Evolutionary conservation across 805 yeast species (phyloP), one percentile per base, ranked within the genome.

Genomic region (Candida chauliodis): DNA sequence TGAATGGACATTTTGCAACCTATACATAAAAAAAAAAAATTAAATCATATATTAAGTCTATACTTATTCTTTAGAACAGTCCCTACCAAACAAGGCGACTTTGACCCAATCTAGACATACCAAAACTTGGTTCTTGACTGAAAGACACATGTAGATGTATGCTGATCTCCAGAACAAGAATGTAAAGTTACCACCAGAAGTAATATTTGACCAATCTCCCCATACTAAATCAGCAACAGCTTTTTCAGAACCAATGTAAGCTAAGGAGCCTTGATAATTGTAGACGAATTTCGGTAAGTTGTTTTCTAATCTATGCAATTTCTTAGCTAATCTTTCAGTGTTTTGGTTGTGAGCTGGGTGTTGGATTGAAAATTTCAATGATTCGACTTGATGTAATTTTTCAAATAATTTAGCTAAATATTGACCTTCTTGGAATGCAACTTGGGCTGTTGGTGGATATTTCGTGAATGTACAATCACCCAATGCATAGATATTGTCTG

Each of bases 371-470:
- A 58, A 73, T 52, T 79, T 69, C 45, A 78, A 55, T 30, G 76
- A 69, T 38, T 83, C 89, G 41, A 81, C 69, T 50, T 76, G 76
- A 50, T 81, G 70, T 52, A 79, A 63, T 50, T 73, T 81, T 58
- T 76, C 75, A 61, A 90, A 83, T 48, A 80, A 78, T 23, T 71
- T 67, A 40, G 90, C 93, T 49, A 90, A 75, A 66, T 77, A 90
- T 41, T 73, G 71, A 60, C 96, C 97, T 66, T 90, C 87, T 72
- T 90, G 97, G 67, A 88, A 80, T 29, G 98, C 98, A 40, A 89
- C 97, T 73, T 90, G 97, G 18, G 97, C 98, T 45, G 98, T 90
- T 51, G 97, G 97, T 30, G 96, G 93, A 51, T 79, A 80, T 59
- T 86, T 86, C 47, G 93, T 85, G 61, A 84, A 80, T 26, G 97